A percentile compares a stretch with the other conserved stretches of the same genome.
Evolutionary conservation across 2,329 filamentous ascomycete genomes (phyloP).

Genomic region (Fusarium hostae): DNA sequence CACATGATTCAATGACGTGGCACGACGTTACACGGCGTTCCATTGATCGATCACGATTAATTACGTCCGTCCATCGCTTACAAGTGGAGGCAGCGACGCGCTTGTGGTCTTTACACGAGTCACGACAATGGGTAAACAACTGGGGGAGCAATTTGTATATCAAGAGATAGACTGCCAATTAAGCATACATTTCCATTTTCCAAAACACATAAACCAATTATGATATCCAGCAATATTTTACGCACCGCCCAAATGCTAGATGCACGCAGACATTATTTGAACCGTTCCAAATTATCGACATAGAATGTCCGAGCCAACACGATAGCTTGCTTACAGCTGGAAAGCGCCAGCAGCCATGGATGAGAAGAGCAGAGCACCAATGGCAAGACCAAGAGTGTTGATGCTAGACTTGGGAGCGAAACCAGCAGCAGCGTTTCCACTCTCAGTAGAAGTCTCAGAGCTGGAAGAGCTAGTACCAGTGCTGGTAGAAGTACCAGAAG

Average conservation of each 20-base stretch:
- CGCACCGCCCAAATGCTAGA: neutral
- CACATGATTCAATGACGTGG: neutral
- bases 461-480: conserved; percentile 20
- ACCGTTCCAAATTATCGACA: conserved; percentile 22
- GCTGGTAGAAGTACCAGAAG: conserved; percentile 13
- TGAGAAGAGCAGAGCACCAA: conserved; percentile 53
- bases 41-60: neutral
- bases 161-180: conserved; percentile 12
- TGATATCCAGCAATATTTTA: conserved; percentile 19
- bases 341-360: conserved; percentile 44
- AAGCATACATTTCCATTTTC: conserved; percentile 17
- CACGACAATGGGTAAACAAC: conserved; percentile 39
- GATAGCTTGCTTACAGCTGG: conserved; percentile 35
- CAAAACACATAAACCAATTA: conserved; percentile 23
- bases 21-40: neutral
- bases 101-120: neutral
- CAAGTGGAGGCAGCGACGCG: neutral
- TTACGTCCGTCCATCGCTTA: neutral
- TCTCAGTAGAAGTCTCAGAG: conserved; percentile 21
- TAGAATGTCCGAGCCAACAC: neutral
- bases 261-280: conserved; percentile 16
- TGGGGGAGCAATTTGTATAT: neutral
- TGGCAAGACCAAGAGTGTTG: conserved; percentile 48
- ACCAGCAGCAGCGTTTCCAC: conserved; percentile 38
- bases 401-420: conserved; percentile 40